These are phyloP conservation scores for Fragaria nilgerrensis DNA, from an alignment of 306 rosid species.

Conservation along the genomic window DNA sequence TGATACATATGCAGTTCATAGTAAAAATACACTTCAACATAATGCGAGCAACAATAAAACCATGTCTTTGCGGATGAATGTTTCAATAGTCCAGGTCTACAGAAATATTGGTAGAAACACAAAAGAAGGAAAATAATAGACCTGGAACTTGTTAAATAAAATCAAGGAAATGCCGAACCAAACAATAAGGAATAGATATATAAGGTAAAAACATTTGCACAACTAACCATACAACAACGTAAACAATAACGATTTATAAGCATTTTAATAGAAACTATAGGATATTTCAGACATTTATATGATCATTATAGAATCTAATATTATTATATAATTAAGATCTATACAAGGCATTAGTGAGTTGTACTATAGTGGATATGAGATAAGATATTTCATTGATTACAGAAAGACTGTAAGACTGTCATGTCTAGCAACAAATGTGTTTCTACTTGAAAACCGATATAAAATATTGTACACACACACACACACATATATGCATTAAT, in stretches of 20 bases:
- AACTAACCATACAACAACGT: neutral
- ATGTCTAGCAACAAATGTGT: neutral
- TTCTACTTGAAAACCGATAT: too few relatives aligned
- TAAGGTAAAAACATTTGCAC: neutral
- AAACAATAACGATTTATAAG: neutral
- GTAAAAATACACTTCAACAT: neutral
- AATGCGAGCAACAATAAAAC: neutral
- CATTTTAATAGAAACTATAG: neutral
- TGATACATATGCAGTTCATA: neutral
- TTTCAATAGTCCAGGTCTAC: neutral
- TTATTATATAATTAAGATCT: neutral
- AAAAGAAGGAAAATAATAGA: neutral
- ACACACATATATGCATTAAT: too few relatives aligned
- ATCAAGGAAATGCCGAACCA: neutral
- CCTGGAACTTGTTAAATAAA: neutral
- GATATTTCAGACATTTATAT: neutral
- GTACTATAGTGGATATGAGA: neutral
- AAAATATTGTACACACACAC: too few relatives aligned
- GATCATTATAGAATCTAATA: neutral
- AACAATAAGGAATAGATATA: neutral
- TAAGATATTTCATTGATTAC: neutral
- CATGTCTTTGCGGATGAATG: neutral
- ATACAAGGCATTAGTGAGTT: neutral
- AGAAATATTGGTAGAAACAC: neutral
- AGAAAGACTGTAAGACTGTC: neutral